These are phyloP conservation scores for Chlamydomonas asymmetrica DNA, from an alignment of 139 green algal species.

Conservation along the genomic window DNA sequence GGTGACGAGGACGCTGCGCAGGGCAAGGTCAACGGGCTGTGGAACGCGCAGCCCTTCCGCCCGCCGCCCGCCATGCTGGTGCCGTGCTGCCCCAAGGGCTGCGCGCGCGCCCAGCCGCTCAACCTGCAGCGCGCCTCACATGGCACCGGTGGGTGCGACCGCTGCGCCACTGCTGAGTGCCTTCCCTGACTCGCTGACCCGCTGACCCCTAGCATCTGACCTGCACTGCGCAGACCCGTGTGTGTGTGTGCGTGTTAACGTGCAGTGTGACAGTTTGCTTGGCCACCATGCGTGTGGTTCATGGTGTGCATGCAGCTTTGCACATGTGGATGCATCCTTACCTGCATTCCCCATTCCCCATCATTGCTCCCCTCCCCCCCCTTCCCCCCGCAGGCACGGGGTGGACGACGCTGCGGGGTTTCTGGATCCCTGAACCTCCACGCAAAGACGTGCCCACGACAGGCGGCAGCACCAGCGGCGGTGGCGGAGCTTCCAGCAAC, in stretches of 20 bases:
- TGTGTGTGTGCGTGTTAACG: too few species aligned
- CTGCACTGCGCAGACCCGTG: too few species aligned
- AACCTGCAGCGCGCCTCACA: slow-evolving; percentile 38
- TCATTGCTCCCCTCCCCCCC: not conserved
- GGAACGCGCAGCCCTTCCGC: slow-evolving; percentile 78
- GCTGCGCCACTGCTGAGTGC: too few species aligned
- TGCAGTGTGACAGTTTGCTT: too few species aligned
- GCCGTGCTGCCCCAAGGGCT: slow-evolving; percentile 41
- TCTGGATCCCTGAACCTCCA: slow-evolving; percentile 52
- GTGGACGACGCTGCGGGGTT: slow-evolving; percentile 43
- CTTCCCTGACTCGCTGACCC: too few species aligned
- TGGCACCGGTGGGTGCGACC: slow-evolving; percentile 41
- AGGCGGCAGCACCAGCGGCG: not conserved
- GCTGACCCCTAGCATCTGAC: too few species aligned
- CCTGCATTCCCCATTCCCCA: not conserved
- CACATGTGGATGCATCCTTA: not conserved
- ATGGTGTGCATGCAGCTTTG: not conserved
- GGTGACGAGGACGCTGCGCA: not conserved
- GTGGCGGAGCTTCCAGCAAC: slow-evolving; percentile 1
- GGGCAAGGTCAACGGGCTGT: slow-evolving; percentile 50
- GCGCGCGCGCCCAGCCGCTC: slow-evolving; percentile 53
- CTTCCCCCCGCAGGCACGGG: slow-evolving; percentile 40
- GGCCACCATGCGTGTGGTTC: too few species aligned
- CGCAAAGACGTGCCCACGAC: not conserved
- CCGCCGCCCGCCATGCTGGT: slow-evolving; percentile 53